phyloP scores from a whole-genome alignment of 305 asterid species.

The Solanum aculeatissimum region DNA sequence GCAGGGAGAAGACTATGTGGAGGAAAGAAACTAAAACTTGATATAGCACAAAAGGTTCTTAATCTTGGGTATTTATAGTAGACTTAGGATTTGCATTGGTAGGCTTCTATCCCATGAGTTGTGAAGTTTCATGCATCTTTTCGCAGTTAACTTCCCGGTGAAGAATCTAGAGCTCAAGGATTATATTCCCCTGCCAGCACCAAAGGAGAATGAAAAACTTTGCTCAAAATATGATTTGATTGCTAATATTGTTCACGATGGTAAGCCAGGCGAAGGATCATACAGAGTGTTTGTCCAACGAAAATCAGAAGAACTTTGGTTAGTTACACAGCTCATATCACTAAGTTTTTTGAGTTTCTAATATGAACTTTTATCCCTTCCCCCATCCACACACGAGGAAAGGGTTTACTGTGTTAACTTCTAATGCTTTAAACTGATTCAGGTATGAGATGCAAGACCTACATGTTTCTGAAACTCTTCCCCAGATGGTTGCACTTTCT shows the following conservation, averaged over 20 bases:
- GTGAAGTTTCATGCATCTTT: background rate
- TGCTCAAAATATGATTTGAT: constrained; percentile 81
- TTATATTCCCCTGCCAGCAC: constrained; percentile 80
- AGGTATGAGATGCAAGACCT: constrained; percentile 99
- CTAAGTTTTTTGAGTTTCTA: background rate
- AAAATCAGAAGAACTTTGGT: constrained; percentile 92
- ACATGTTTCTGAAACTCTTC: constrained; percentile 83
- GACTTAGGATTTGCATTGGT: background rate
- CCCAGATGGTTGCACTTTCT: constrained; percentile 93
- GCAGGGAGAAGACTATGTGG: too few relatives aligned
- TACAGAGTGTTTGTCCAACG: constrained; percentile 93
- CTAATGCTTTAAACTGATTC: background rate
- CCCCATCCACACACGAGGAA: background rate
- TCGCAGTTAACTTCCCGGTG: constrained; percentile 84
- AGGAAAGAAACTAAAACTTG: background rate
- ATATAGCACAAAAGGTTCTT: background rate
- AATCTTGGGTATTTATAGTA: background rate
- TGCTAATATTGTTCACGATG: constrained; percentile 88
- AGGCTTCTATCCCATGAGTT: background rate
- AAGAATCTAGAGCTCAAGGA: constrained; percentile 94
- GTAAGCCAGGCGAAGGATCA: constrained; percentile 97
- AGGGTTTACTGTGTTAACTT: background rate
- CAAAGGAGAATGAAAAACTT: constrained; percentile 43
- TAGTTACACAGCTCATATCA: constrained; percentile 1
- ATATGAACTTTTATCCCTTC: background rate